Percentiles rank a stretch among this genome's conserved stretches.
These are phyloP conservation scores for Nectriaceae sp. DNA, from an alignment of 2,329 filamentous ascomycete species.

Conservation along the genomic window DNA sequence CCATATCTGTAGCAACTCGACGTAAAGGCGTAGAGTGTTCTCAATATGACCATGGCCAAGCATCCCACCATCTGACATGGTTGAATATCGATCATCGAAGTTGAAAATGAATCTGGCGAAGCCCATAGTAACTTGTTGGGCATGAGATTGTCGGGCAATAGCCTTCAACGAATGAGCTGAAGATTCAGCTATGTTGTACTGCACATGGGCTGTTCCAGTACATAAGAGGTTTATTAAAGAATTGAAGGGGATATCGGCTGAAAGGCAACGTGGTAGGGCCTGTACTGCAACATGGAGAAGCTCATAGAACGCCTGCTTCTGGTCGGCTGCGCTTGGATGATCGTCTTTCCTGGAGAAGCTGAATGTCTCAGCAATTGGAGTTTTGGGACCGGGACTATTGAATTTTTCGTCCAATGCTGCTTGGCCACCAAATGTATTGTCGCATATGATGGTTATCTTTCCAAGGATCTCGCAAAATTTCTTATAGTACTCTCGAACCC, in stretches of 20 bases:
- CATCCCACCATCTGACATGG: slow-evolving; percentile 97
- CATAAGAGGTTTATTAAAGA: slow-evolving; percentile 92
- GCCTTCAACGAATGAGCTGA: slow-evolving; percentile 93
- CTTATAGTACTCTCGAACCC: slow-evolving; percentile 80
- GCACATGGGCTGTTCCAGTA: slow-evolving; percentile 94
- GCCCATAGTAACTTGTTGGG: slow-evolving; percentile 93
- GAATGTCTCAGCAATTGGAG: slow-evolving; percentile 91
- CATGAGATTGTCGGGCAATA: slow-evolving; percentile 89
- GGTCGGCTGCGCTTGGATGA: slow-evolving; percentile 68
- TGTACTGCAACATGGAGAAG: slow-evolving; percentile 94
- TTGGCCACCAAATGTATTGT: slow-evolving; percentile 95
- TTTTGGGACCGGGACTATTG: slow-evolving; percentile 82
- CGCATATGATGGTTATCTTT: slow-evolving; percentile 94
- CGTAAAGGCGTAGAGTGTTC: slow-evolving; percentile 87
- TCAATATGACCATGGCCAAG: slow-evolving; percentile 93
- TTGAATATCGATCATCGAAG: slow-evolving; percentile 95
- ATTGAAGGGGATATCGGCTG: slow-evolving; percentile 88
- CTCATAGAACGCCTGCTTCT: slow-evolving; percentile 94
- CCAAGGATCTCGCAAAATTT: slow-evolving; percentile 94
- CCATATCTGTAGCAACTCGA: slow-evolving; percentile 94
- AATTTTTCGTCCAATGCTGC: slow-evolving; percentile 96
- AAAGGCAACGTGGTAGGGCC: slow-evolving; percentile 90
- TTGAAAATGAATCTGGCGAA: slow-evolving; percentile 98
- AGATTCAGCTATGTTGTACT: slow-evolving; percentile 86
- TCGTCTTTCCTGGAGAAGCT: slow-evolving; percentile 87